Evolutionary conservation across 2,329 filamentous ascomycete species (phyloP).

Genomic region (Talaromyces amestolkiae): DNA sequence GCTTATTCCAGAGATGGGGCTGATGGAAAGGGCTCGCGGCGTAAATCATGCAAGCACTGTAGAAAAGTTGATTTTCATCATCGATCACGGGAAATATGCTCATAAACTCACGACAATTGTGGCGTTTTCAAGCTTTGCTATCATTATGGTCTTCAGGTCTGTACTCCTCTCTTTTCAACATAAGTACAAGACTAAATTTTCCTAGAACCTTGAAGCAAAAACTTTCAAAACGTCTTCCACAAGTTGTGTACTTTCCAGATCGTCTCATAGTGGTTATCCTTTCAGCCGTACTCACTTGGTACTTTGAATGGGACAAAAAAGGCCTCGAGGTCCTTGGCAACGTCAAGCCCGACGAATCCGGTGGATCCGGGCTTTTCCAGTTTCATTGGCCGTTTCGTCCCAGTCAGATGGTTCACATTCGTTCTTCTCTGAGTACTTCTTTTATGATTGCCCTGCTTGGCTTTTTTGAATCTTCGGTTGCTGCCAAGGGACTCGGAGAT

Average conservation of each 20-base stretch:
- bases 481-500: slow-evolving; percentile 80
- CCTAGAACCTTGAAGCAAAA: slow-evolving; percentile 73
- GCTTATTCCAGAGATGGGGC: slow-evolving; percentile 82
- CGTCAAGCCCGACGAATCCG: slow-evolving; percentile 73
- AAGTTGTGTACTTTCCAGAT: slow-evolving; percentile 85
- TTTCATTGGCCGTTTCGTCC: slow-evolving; percentile 83
- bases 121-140: slow-evolving; percentile 72
- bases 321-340: slow-evolving; percentile 82
- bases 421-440: slow-evolving; percentile 81
- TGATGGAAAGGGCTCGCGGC: slow-evolving; percentile 65
- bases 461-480: slow-evolving; percentile 98
- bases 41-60: slow-evolving; percentile 81
- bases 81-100: slow-evolving; percentile 62
- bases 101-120: slow-evolving; percentile 76
- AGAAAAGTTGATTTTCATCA: slow-evolving; percentile 79
- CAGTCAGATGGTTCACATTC: slow-evolving; percentile 75
- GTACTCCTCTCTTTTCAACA: slow-evolving; percentile 26
- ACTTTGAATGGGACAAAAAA: slow-evolving; percentile 71
- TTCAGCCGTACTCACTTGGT: slow-evolving; percentile 75
- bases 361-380: slow-evolving; percentile 67
- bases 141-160: slow-evolving; percentile 88
- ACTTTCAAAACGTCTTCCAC: slow-evolving; percentile 74
- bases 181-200: neutral
- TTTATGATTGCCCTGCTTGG: slow-evolving; percentile 92
- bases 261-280: slow-evolving; percentile 85